phyloP scores from a whole-genome alignment of 257 asterid species.

The Nicotiana tomentosiformis region DNA sequence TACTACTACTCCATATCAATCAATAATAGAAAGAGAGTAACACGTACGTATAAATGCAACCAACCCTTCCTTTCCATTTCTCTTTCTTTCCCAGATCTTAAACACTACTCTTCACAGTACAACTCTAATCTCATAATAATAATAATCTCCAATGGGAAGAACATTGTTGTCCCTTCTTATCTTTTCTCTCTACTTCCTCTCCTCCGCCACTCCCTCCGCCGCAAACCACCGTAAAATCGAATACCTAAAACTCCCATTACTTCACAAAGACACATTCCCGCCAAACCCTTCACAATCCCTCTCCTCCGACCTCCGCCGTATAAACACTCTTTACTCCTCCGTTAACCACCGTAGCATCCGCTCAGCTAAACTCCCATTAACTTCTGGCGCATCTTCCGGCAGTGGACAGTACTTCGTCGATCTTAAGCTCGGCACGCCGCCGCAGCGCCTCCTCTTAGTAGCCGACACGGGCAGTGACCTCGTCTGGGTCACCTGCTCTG shows the following conservation, averaged over 20 bases:
- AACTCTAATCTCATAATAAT: neutral
- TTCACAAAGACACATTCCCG: conserved; percentile 40
- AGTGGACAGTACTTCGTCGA: conserved; percentile 80
- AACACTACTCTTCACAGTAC: neutral
- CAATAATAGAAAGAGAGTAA: neutral
- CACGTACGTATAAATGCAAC: conserved; percentile 8
- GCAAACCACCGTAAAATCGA: conserved; percentile 3
- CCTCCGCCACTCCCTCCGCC: conserved; percentile 11
- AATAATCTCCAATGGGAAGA: neutral
- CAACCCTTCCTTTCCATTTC: neutral
- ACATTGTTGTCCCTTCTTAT: conserved; percentile 9
- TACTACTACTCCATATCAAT: neutral
- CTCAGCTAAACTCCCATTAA: conserved; percentile 44
- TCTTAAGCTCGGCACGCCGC: conserved; percentile 72
- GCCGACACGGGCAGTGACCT: conserved; percentile 95
- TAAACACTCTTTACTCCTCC: conserved; percentile 36
- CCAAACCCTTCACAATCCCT: conserved; percentile 46
- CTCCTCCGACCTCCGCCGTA: conserved; percentile 55
- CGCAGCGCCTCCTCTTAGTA: conserved; percentile 56
- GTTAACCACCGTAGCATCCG: neutral
- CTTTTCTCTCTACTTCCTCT: conserved; percentile 19
- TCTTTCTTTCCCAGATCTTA: conserved; percentile 4
- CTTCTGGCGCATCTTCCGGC: conserved; percentile 73
- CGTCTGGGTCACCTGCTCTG: conserved; percentile 80
- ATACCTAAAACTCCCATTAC: conserved; percentile 65